Evolutionary conservation across 768 basidiomycete genomes (phyloP).

Genomic region (Russula sp.): DNA sequence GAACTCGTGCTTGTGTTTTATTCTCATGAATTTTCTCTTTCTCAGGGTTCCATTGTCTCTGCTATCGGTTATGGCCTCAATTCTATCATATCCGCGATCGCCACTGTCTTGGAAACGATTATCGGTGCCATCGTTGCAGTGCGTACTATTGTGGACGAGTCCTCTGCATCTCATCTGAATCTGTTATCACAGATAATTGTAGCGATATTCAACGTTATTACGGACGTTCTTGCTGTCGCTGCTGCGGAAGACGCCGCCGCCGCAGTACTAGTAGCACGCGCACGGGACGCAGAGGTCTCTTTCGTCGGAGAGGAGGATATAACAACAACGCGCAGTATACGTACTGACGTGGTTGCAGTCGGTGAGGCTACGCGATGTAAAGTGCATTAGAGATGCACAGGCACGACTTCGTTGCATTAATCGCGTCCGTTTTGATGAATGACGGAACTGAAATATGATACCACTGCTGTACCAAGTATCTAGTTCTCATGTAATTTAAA

Average conservation of each 20-base stretch:
- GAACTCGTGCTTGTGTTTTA: neutral
- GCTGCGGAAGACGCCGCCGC: slow-evolving; percentile 34
- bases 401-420: no score
- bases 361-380: neutral
- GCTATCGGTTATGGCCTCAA: slow-evolving; percentile 61
- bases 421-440: no score
- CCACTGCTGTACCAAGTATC: no score
- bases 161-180: neutral
- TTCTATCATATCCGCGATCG: slow-evolving; percentile 59
- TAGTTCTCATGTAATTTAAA: no score
- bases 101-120: slow-evolving; percentile 56
- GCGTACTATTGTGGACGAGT: slow-evolving; percentile 27
- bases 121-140: slow-evolving; percentile 59
- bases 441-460: no score
- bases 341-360: slow-evolving; percentile 1
- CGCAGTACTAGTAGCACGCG: neutral
- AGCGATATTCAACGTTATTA: slow-evolving; percentile 60
- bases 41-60: slow-evolving; percentile 60
- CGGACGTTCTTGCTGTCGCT: slow-evolving; percentile 48
- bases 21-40: neutral
- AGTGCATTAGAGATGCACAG: neutral
- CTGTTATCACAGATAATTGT: slow-evolving; percentile 50
- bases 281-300: slow-evolving; percentile 12
- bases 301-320: neutral
- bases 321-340: neutral